phyloP scores from a whole-genome alignment of 192 early-diverging fungal species.

The Coemansia sp. region DNA sequence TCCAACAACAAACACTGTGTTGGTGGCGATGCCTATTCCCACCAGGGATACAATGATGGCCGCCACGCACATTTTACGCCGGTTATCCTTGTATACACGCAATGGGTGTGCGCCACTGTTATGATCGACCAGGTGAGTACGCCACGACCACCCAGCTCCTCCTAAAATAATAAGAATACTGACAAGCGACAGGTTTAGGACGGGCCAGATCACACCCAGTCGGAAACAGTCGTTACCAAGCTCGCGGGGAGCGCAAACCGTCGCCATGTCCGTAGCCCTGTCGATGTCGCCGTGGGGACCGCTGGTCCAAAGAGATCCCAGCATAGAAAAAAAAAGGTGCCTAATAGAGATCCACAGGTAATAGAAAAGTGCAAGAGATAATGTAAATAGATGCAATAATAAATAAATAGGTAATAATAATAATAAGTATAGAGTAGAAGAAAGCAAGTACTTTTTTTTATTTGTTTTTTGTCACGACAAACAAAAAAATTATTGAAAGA shows the following conservation, averaged over 20 bases:
- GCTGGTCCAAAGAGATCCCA: background rate
- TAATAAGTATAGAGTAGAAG: background rate
- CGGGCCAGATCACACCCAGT: conserved; percentile 41
- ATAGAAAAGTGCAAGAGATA: background rate
- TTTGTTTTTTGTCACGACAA: background rate
- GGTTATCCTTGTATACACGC: background rate
- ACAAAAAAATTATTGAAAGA: background rate
- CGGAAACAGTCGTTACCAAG: conserved; percentile 42
- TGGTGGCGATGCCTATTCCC: background rate
- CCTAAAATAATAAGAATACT: background rate
- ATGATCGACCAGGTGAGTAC: background rate
- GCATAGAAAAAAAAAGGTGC: background rate
- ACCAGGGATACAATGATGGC: conserved; percentile 7
- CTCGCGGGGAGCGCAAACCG: background rate
- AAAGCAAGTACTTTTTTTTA: background rate
- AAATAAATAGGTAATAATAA: background rate
- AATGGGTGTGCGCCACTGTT: background rate
- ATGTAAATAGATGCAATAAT: background rate
- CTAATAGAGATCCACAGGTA: background rate
- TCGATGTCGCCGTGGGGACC: background rate
- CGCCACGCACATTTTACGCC: conserved; percentile 11
- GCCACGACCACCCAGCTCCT: background rate
- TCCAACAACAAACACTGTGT: background rate
- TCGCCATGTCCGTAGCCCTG: no score
- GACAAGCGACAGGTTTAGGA: conserved; percentile 1